phyloP scores from a whole-genome alignment of 2,329 filamentous ascomycete genomes.

The Trichoderma simmonsii region DNA sequence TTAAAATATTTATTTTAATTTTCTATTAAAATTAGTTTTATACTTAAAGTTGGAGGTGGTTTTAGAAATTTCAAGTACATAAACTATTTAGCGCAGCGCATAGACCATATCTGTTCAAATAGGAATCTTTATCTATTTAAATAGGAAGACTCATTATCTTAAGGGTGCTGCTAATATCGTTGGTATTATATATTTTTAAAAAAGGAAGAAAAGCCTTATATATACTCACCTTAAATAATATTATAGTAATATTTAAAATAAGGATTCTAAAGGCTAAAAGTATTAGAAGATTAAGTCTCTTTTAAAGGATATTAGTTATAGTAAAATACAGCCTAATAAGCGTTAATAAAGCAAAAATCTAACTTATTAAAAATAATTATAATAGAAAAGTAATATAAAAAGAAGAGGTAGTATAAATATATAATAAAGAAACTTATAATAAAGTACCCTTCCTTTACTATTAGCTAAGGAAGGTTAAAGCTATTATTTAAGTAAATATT shows the following conservation, averaged over 20 bases:
- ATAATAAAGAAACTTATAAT: neutral
- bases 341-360: neutral
- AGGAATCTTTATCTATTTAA: neutral
- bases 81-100: no score
- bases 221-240: neutral
- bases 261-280: neutral
- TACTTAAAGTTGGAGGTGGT: no score
- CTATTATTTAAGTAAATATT: neutral
- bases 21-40: no score
- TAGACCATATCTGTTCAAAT: neutral
- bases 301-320: no score
- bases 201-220: neutral
- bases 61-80: no score
- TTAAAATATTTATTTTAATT: no score
- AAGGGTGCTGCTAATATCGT: neutral
- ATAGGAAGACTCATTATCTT: neutral
- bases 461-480: neutral
- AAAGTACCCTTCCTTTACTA: neutral
- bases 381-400: conserved; percentile 6
- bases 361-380: neutral
- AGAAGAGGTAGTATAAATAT: neutral
- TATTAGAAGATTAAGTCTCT: neutral
- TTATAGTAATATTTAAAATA: neutral
- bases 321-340: no score
- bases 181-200: neutral